phyloP scores from a whole-genome alignment of 1,284 basidiomycete species.

The Coniferiporia weirii region DNA sequence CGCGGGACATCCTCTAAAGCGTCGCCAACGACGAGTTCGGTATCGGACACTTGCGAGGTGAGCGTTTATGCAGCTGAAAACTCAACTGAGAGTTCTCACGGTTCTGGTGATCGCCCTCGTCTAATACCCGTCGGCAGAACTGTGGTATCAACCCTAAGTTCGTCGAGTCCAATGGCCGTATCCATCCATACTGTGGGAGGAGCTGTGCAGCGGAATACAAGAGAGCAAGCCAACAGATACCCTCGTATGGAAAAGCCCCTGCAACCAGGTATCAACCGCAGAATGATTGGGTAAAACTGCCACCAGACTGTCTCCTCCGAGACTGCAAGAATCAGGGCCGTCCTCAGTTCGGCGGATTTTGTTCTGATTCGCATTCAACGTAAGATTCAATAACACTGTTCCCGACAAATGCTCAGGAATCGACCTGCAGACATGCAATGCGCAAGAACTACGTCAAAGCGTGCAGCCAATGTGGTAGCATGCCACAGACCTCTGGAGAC shows the following conservation, averaged over 20 bases:
- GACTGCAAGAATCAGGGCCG: slow-evolving; percentile 2
- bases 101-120: too few relatives aligned
- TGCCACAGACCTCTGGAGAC: slow-evolving; percentile 35
- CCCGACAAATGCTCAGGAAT: background rate
- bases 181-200: slow-evolving; percentile 55
- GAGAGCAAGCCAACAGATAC: slow-evolving; percentile 5
- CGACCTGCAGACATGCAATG: slow-evolving; percentile 42
- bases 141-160: slow-evolving; percentile 57
- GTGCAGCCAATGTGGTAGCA: slow-evolving; percentile 41
- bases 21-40: background rate
- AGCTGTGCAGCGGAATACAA: slow-evolving; percentile 39
- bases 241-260: slow-evolving; percentile 19
- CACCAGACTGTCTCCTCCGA: background rate
- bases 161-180: slow-evolving; percentile 43
- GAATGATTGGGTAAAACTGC: background rate
- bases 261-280: slow-evolving; percentile 26
- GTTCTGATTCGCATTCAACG: slow-evolving; percentile 52
- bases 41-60: slow-evolving; percentile 41
- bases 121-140: slow-evolving; percentile 31
- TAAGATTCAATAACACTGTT: slow-evolving; percentile 24
- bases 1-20: background rate
- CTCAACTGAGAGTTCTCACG: too few relatives aligned
- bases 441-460: slow-evolving; percentile 38
- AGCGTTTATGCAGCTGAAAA: slow-evolving; percentile 8
- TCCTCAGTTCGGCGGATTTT: slow-evolving; percentile 46